Conservation (phyloP, 768 basidiomycete species). For the Exidia glandulosa region DNA sequence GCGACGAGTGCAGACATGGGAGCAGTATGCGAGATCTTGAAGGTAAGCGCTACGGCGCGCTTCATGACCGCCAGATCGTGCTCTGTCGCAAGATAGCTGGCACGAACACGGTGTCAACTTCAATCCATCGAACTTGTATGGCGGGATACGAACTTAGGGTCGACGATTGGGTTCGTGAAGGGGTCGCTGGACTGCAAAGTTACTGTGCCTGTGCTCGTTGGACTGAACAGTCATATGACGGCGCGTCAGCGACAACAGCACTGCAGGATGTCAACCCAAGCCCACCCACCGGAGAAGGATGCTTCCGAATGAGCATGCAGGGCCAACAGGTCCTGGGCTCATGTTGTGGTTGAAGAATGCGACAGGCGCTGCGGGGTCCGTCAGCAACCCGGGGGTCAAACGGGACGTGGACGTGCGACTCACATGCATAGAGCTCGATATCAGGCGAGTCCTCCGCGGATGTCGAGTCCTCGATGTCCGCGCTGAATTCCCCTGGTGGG, state of each 20-base stretch:
- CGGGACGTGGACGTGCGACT: background rate
- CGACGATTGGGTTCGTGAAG: constrained; percentile 2
- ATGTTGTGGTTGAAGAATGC: background rate
- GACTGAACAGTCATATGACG: background rate
- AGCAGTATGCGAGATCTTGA: no score
- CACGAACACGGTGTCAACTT: constrained; percentile 4
- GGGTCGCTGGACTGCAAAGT: constrained; percentile 4
- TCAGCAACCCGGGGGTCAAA: background rate
- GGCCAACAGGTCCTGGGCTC: background rate
- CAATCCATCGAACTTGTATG: background rate
- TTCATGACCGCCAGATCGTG: constrained; percentile 28
- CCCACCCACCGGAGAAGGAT: constrained; percentile 19
- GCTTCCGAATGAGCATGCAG: constrained; percentile 2
- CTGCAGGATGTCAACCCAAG: background rate
- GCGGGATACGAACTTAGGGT: constrained; percentile 4
- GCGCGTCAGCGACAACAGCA: background rate
- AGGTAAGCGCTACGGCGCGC: no score
- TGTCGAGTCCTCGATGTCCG: constrained; percentile 17
- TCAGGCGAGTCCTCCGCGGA: constrained; percentile 24
- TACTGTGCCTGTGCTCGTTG: constrained; percentile 1
- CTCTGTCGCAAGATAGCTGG: constrained; percentile 31
- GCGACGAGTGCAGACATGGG: no score
- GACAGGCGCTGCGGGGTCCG: background rate
- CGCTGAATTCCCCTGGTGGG: constrained; percentile 13
- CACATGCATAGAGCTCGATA: constrained; percentile 19